A percentile compares a stretch with the other conserved stretches of the same genome.
Conservation (phyloP, 1,284 basidiomycete genomes). For the Inonotus hispidus region DNA sequence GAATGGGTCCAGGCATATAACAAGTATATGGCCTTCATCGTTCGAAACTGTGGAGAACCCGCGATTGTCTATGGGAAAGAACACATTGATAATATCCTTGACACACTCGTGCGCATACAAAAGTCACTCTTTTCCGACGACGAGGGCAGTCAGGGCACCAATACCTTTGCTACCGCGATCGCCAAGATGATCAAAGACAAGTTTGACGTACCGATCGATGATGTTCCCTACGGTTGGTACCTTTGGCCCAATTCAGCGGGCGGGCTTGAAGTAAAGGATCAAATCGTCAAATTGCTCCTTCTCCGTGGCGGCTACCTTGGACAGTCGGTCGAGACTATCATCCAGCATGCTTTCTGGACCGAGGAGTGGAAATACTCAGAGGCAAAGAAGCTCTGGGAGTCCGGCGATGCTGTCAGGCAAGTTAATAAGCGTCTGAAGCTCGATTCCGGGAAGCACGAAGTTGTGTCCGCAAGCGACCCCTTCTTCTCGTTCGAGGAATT, state of each 20-base stretch:
- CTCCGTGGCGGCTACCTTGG: conserved; percentile 21
- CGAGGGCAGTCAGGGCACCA: conserved; percentile 24
- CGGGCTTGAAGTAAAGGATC: conserved; percentile 36
- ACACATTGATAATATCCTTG: conserved; percentile 32
- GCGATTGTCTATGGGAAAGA: conserved; percentile 32
- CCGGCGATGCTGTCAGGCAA: neutral
- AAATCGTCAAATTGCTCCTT: conserved; percentile 35
- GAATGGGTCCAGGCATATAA: conserved; percentile 41
- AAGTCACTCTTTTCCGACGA: conserved; percentile 31
- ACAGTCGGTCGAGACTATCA: conserved; percentile 21
- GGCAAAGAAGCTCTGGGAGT: conserved; percentile 29
- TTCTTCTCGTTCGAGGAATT: conserved; percentile 37
- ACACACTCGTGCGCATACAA: conserved; percentile 35
- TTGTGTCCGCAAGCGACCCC: conserved; percentile 10
- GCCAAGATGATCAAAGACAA: conserved; percentile 30
- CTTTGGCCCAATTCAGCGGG: conserved; percentile 38
- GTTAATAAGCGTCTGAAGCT: neutral
- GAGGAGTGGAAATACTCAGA: conserved; percentile 26
- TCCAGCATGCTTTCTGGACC: conserved; percentile 20
- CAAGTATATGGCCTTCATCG: conserved; percentile 39
- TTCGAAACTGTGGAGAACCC: conserved; percentile 36
- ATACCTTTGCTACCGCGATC: conserved; percentile 28
- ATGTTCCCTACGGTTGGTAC: conserved; percentile 40
- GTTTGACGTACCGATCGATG: conserved; percentile 28
- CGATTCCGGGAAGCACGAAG: neutral